These are phyloP conservation scores for Aphanomyces cochlioides DNA, from an alignment of 352 stramenopile species.

Conservation along the genomic window DNA sequence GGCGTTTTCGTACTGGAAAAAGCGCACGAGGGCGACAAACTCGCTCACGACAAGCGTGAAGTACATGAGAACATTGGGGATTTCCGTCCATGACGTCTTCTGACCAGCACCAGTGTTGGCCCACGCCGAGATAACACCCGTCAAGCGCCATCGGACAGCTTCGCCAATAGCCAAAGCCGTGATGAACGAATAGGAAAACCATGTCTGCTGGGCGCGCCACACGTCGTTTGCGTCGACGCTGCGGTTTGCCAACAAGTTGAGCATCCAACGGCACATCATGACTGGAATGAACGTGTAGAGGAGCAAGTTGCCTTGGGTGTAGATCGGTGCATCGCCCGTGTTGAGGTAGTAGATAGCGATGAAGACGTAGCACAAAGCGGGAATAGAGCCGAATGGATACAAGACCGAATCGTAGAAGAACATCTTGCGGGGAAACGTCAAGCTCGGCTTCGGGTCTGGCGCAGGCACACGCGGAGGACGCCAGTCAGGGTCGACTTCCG, in stretches of 20 bases:
- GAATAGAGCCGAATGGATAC: conserved; percentile 85
- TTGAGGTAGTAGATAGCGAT: conserved; percentile 85
- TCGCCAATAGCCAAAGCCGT: conserved; percentile 83
- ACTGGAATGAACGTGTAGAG: conserved; percentile 85
- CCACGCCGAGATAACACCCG: conserved; percentile 83
- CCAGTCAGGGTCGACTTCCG: conserved; percentile 85
- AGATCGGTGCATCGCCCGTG: conserved; percentile 81
- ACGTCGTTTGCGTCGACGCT: conserved; percentile 87
- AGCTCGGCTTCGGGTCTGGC: conserved; percentile 74
- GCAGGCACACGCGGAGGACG: conserved; percentile 73
- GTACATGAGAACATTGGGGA: conserved; percentile 86
- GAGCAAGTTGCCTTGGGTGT: conserved; percentile 72
- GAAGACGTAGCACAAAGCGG: conserved; percentile 76
- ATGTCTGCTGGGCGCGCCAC: conserved; percentile 85
- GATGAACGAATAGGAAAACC: conserved; percentile 89
- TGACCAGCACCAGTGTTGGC: conserved; percentile 85
- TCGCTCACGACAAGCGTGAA: conserved; percentile 77
- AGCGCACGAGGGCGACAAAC: conserved; percentile 72
- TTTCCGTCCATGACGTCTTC: conserved; percentile 86
- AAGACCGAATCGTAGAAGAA: conserved; percentile 89
- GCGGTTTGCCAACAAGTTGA: conserved; percentile 81
- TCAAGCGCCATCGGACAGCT: conserved; percentile 68
- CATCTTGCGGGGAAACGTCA: conserved; percentile 82
- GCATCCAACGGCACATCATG: conserved; percentile 72
- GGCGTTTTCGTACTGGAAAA: conserved; percentile 87